A percentile compares a stretch with the other conserved stretches of the same genome.
Evolutionary conservation across 106 monocot genomes (phyloP).

Genomic region (Acorus calamus): DNA sequence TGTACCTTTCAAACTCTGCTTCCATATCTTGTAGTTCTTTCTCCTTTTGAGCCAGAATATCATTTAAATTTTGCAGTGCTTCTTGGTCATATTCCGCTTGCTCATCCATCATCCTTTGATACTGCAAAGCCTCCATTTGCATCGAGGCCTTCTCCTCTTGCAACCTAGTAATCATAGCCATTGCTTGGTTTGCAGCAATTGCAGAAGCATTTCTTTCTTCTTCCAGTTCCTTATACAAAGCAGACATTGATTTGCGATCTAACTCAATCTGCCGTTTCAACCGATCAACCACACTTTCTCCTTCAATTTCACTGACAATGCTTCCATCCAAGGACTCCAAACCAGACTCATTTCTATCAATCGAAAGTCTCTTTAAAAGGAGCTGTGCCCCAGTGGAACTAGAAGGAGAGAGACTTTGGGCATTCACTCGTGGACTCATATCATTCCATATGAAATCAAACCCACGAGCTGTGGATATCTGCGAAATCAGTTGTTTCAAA

Average conservation of each 20-base stretch:
- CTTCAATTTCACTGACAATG: constrained; percentile 65
- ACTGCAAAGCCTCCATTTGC: constrained; percentile 95
- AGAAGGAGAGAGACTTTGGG: constrained; percentile 23
- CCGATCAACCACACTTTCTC: constrained; percentile 47
- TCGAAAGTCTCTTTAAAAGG: constrained; percentile 43
- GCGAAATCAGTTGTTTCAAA: constrained; percentile 38
- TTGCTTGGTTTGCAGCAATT: constrained; percentile 77
- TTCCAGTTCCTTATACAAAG: constrained; percentile 75
- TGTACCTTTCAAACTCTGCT: constrained; percentile 44
- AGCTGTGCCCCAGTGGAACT: constrained; percentile 19
- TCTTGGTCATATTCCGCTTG: constrained; percentile 85
- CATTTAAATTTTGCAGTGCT: constrained; percentile 50
- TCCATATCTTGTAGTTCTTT: constrained; percentile 60
- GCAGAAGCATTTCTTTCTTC: constrained; percentile 91
- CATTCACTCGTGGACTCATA: constrained; percentile 8
- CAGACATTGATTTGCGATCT: constrained; percentile 63
- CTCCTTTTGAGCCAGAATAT: constrained; percentile 51
- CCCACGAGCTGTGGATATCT: constrained; percentile 35
- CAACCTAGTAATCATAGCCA: constrained; percentile 95
- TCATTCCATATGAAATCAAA: constrained; percentile 47
- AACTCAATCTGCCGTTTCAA: constrained; percentile 61
- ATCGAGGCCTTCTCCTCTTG: constrained; percentile 95
- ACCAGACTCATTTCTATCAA: constrained; percentile 68
- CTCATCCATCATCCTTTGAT: constrained; percentile 95
- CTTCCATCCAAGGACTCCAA: constrained; percentile 65